Evolutionary conservation across 257 asterid species (phyloP).

Genomic region (Solanum paucissectum): DNA sequence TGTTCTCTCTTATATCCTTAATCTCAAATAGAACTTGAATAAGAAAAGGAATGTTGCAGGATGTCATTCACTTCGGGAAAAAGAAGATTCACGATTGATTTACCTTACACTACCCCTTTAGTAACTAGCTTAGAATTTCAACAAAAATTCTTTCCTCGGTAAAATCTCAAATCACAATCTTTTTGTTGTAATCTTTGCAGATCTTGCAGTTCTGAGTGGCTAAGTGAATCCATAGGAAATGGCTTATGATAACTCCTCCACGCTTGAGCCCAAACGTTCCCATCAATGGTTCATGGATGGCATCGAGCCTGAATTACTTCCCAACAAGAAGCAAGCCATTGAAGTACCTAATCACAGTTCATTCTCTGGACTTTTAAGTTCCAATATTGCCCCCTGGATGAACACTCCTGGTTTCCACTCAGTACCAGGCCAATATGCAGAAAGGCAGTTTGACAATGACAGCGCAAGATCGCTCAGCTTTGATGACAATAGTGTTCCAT

Average conservation of each 20-base stretch:
- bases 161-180: neutral
- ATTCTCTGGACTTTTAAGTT: conserved; percentile 11
- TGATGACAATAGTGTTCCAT: conserved; percentile 10
- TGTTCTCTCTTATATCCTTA: neutral
- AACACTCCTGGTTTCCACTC: conserved; percentile 3
- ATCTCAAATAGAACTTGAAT: neutral
- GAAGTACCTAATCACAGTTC: conserved; percentile 10
- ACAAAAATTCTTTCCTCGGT: neutral
- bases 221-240: neutral
- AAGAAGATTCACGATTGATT: neutral
- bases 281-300: conserved; percentile 20
- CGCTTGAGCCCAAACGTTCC: conserved; percentile 9
- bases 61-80: neutral
- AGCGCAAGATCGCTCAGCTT: conserved; percentile 2
- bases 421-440: conserved; percentile 4
- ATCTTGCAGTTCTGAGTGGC: neutral
- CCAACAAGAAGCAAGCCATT: conserved; percentile 11
- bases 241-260: conserved; percentile 11
- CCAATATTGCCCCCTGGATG: conserved; percentile 6
- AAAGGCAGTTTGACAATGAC: conserved; percentile 10
- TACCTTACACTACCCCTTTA: neutral
- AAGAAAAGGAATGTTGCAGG: neutral
- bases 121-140: neutral
- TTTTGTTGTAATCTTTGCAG: neutral
- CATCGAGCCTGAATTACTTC: conserved; percentile 11